Evolutionary conservation across 2,329 filamentous ascomycete species (phyloP).

Genomic region (Aspergillus tanneri): DNA sequence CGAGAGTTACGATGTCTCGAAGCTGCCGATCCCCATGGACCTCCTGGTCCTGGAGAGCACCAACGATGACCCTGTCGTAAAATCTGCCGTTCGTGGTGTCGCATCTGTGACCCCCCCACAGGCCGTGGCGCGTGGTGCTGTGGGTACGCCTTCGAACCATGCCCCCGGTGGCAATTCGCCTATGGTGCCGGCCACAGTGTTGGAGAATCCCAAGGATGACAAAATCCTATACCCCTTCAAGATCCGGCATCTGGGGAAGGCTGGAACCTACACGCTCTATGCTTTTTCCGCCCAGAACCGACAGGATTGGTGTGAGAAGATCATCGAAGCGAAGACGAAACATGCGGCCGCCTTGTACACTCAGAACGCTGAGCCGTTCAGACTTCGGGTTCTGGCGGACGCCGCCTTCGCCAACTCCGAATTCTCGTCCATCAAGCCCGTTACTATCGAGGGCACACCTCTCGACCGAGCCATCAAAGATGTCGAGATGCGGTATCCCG

Average conservation of each 20-base stretch:
- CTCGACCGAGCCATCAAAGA: conserved; percentile 87
- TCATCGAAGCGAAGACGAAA: conserved; percentile 89
- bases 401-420: conserved; percentile 65
- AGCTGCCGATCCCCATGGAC: conserved; percentile 95
- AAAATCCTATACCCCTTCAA: conserved; percentile 91
- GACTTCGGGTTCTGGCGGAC: conserved; percentile 86
- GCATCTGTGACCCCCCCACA: conserved; percentile 55
- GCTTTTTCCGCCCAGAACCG: conserved; percentile 73
- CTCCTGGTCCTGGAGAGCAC: conserved; percentile 87
- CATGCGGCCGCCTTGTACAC: conserved; percentile 85
- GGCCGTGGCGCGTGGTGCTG: conserved; percentile 42
- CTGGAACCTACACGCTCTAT: conserved; percentile 85
- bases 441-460: conserved; percentile 85
- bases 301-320: conserved; percentile 87
- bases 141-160: conserved; percentile 53
- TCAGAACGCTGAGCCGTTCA: conserved; percentile 95
- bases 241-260: conserved; percentile 88
- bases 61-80: conserved; percentile 86
- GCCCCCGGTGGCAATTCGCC: conserved; percentile 65
- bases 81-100: conserved; percentile 71
- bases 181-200: conserved; percentile 47
- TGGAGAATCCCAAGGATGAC: conserved; percentile 66
- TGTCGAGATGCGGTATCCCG: conserved; percentile 71
- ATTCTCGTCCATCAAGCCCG: conserved; percentile 60
- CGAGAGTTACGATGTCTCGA: conserved; percentile 85